Conservation (phyloP, 129 eudicot genomes). For the Sambucus nigra region DNA sequence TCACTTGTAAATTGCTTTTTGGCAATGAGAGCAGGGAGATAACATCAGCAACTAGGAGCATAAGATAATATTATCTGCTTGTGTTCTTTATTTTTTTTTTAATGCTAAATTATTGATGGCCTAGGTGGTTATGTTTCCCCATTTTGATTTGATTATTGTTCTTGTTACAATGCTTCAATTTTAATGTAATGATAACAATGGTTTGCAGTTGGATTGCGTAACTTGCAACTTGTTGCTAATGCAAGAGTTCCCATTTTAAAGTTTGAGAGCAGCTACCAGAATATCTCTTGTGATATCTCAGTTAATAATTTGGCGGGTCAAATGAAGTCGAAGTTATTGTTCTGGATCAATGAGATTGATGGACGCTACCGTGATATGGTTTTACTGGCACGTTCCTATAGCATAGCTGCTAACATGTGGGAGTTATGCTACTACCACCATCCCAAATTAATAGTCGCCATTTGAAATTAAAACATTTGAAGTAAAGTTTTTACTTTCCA, state of each 20-base stretch:
- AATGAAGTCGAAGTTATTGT: conserved; percentile 81
- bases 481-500: too few relatives aligned
- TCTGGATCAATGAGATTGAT: conserved; percentile 74
- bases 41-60: too few relatives aligned
- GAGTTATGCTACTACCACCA: conserved; percentile 2
- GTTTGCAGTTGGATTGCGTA: background rate
- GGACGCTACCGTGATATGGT: conserved; percentile 81
- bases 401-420: conserved; percentile 3
- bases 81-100: too few relatives aligned
- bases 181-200: background rate
- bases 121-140: too few relatives aligned
- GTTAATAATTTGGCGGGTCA: conserved; percentile 78
- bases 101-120: too few relatives aligned
- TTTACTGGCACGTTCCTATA: conserved; percentile 47
- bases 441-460: too few relatives aligned
- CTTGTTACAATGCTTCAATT: background rate
- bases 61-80: too few relatives aligned
- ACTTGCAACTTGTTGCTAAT: conserved; percentile 36
- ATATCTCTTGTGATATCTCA: conserved; percentile 84
- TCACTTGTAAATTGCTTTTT: too few relatives aligned
- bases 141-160: too few relatives aligned
- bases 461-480: too few relatives aligned
- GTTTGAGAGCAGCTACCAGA: conserved; percentile 40
- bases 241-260: conserved; percentile 85
- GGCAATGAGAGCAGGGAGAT: too few relatives aligned